Conservation (phyloP, 1,284 basidiomycete genomes). For the Tilletia walkeri region DNA sequence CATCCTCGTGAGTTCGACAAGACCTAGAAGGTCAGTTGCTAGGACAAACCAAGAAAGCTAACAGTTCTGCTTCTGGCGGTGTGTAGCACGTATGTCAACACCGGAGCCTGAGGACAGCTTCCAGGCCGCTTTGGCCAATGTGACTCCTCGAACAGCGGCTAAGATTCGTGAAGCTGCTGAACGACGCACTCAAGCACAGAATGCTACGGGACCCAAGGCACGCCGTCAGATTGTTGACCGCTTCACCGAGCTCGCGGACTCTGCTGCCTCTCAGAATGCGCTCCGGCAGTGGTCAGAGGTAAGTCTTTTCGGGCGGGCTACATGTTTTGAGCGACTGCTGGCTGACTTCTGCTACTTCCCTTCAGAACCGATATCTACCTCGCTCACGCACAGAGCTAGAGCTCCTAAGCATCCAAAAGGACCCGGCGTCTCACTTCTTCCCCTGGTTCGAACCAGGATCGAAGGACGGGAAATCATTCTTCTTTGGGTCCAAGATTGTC, state of each 20-base stretch:
- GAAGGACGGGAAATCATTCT: constrained; percentile 62
- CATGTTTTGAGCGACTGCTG: not conserved
- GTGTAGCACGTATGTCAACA: not conserved
- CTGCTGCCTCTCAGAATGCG: not conserved
- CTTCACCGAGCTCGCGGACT: constrained; percentile 62
- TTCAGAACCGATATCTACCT: constrained; percentile 72
- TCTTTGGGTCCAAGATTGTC: constrained; percentile 75
- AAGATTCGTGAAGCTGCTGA: constrained; percentile 45
- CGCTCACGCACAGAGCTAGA: constrained; percentile 75
- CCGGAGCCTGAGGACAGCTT: constrained; percentile 12
- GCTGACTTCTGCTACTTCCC: not conserved
- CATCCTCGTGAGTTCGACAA: constrained; percentile 45
- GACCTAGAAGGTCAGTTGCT: constrained; percentile 17
- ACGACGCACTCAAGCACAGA: constrained; percentile 36
- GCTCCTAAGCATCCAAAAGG: constrained; percentile 76
- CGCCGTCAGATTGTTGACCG: constrained; percentile 58
- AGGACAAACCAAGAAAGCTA: no score
- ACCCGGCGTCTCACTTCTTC: constrained; percentile 79
- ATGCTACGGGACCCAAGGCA: constrained; percentile 33
- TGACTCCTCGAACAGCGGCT: constrained; percentile 63
- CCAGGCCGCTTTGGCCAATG: constrained; percentile 46
- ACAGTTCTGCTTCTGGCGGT: no score
- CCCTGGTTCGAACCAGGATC: constrained; percentile 63
- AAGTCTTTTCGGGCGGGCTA: not conserved
- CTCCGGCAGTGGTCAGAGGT: not conserved